Base-by-base conservation (phyloP, 148 eudicot species). In the Amaranthus palmeri region DNA sequence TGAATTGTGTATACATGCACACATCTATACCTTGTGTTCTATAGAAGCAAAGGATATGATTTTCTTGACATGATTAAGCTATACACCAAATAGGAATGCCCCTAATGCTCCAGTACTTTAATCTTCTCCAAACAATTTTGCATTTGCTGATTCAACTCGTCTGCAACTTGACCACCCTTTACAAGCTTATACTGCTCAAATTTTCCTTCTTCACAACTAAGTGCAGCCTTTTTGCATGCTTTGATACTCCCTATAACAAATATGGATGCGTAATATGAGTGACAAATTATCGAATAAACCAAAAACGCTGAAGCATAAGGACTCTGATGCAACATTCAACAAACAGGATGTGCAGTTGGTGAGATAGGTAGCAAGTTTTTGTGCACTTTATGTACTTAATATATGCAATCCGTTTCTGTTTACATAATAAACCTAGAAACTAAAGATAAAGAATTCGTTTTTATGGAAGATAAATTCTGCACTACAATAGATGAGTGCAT, bases 181-280 rank as follows among this genome's bases (percentile, higher is more conserved):
- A 67, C 64, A 71, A 85, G 84, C 78, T 92, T 89, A 76, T 82
- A 84, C n/a, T 89, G 96, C 82, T 86, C 96, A 71, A 86, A 89
- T 81, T 93, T 93, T 70, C 81, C 80, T 72, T 91, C 86, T 57
- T 91, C 98, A 76, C 92, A 91, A 83, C 81, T 85, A 80, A 88
- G 66, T 36, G 97, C 97, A 52, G 98, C 91, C 69, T 74, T 74
- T 86, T 72, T 93, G 74, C 98, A 91, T 11, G 93, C 97, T 77
- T 77, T 86, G 59, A 93, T 85, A 61, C 88, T 91, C 65, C 96
- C 98, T 93, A 61, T 67, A 69, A 45, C 44, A 60, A n/a, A 47
- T 8, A 70, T 49, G 49, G 15, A 18, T 14, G n/a, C n/a, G 15
- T 4, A 18, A 42, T 7, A 36, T 49, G 14, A 72, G 74, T 52